Evolutionary conservation across 805 yeast genomes (phyloP), one percentile per base, ranked within the genome.

Genomic region (Priceomyces carsonii): DNA sequence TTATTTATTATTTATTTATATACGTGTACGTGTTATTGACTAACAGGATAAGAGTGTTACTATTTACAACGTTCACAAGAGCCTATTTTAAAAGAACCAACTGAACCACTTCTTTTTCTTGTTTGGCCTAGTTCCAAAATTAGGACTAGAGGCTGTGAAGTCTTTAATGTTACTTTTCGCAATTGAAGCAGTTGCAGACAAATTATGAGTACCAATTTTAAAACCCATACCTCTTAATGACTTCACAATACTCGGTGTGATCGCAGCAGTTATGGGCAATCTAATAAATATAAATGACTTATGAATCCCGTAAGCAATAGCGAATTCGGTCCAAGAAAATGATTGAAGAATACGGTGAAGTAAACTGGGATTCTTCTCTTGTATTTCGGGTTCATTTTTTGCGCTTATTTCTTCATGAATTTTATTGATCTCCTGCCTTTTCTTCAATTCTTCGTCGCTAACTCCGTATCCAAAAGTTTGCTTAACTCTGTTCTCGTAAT

Each of bases 251-350:
- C 78, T 55, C 5, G 99, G 99, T 0, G 97, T 89, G 8, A 90
- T 74, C 2, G 95, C 95, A 0, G 96, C 96, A 0, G 97, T 84
- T 19, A 88, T 59, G 9, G 99, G 99, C 4, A 93, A 66, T 43
- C 99, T 75, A 26, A 93, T 74, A 41, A 91, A 77, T 16, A 91
- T 75, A 43, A 93, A 71, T 4, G 90, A 77, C 64, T 93, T 93
- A 67, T 93, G 98, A 29, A 93, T 66, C 2, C 96, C 96, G 57
- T 93, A 93, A 0, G 98, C 98, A 34, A 93, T 75, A 8, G 85
- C 80, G 47, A 88, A 79, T 59, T 91, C 97, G 0, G 97, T 84
- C 72, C 86, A 68, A 55, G 53, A 88, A 56, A 37, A 68, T 48
- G 64, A 69, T 17, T 63, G 47, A 19, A 55, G 42, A 22, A 63